Evolutionary conservation across 208 protist genomes (phyloP).

Genomic region (Acanthamoeba royreba): DNA sequence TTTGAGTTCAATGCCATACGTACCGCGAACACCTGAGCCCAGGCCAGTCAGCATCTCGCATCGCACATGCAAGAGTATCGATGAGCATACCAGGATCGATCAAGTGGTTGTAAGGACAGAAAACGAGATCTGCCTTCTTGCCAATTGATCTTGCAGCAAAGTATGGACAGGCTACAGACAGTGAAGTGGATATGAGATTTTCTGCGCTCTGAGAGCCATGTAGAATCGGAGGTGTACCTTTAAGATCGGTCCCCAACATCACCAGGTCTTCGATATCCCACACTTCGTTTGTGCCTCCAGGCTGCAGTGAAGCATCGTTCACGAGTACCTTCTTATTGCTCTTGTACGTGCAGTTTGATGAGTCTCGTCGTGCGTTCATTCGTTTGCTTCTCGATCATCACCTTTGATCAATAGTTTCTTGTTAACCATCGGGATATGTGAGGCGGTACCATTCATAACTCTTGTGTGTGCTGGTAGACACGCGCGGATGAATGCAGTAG

Average conservation of each 20-base stretch:
- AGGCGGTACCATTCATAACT: slow-evolving; percentile 49
- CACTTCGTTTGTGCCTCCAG: slow-evolving; percentile 5
- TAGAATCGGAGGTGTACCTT: not conserved
- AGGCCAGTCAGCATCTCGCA: too few species aligned
- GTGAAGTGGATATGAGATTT: not conserved
- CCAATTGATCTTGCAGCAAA: not conserved
- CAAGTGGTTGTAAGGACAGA: slow-evolving; percentile 45
- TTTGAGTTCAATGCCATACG: not conserved
- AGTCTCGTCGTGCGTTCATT: not conserved
- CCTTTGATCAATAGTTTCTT: too few species aligned
- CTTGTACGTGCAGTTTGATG: not conserved
- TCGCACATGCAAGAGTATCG: not conserved
- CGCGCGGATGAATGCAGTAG: slow-evolving; percentile 90
- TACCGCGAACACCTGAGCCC: not conserved
- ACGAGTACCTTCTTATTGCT: not conserved
- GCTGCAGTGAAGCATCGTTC: not conserved
- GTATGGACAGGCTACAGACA: not conserved
- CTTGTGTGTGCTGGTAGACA: slow-evolving; percentile 42
- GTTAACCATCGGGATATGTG: too few species aligned
- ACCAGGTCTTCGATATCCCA: slow-evolving; percentile 50
- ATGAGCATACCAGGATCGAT: not conserved
- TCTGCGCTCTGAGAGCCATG: not conserved
- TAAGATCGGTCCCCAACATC: not conserved
- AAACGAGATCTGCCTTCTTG: slow-evolving; percentile 41
- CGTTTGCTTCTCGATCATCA: slow-evolving; percentile 29